Evolutionary conservation across 2,329 filamentous ascomycete species (phyloP).

Genomic region (Purpureocillium takamizusanense): DNA sequence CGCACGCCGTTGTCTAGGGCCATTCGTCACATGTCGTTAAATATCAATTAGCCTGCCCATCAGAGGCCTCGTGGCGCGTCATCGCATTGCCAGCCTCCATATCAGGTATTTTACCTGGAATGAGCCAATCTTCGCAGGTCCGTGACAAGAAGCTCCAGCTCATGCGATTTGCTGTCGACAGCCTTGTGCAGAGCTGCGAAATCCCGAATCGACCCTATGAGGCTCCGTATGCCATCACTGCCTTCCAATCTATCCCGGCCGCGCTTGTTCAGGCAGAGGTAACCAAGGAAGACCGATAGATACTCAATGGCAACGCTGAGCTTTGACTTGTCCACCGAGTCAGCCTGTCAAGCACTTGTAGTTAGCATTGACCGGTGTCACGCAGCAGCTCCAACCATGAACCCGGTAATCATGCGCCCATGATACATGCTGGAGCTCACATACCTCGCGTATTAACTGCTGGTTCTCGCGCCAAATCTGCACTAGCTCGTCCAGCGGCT

Average conservation of each 20-base stretch:
- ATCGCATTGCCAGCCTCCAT: no score
- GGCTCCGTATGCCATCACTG: slow-evolving; percentile 31
- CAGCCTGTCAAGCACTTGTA: slow-evolving; percentile 37
- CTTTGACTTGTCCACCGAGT: slow-evolving; percentile 65
- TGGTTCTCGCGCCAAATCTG: slow-evolving; percentile 59
- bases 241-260: slow-evolving; percentile 34
- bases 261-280: slow-evolving; percentile 54
- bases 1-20: no score
- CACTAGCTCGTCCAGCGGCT: slow-evolving; percentile 50
- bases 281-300: slow-evolving; percentile 74
- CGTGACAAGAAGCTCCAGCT: slow-evolving; percentile 26
- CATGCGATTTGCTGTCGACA: slow-evolving; percentile 34
- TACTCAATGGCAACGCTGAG: slow-evolving; percentile 82
- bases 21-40: no score
- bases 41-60: no score
- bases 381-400: no score
- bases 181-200: slow-evolving; percentile 43
- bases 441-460: slow-evolving; percentile 58
- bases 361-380: neutral
- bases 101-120: neutral
- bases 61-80: no score
- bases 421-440: slow-evolving; percentile 14
- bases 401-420: no score
- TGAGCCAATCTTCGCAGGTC: slow-evolving; percentile 18
- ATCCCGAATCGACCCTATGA: slow-evolving; percentile 44